Evolutionary conservation across 1,139 yeast genomes (phyloP), one percentile per base, ranked within the genome.

Genomic region (Candida sanyaensis): DNA sequence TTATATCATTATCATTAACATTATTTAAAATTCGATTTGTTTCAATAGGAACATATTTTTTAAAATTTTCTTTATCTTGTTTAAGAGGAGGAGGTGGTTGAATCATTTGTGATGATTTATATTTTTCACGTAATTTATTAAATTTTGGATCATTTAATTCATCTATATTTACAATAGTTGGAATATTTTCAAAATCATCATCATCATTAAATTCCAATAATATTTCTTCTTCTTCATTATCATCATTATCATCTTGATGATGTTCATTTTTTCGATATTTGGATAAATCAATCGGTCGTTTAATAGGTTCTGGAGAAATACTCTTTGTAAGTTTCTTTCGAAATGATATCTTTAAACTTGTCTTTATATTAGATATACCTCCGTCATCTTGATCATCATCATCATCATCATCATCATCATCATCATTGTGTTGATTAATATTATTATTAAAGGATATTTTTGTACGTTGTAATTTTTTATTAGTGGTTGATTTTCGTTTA

Each of bases 131-230:
- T 13, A 29, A 28, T 9, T 40, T 21, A 6, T 13, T 10, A 6
- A 41, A 12, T 17, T 29, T 31, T 2, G 26, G 9, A 23, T 13
- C 24, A 23, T 48, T 54, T 8, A 59, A 43, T 6, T 51, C 58
- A 13, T 57, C 54, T 4, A 56, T 37, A 41, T 63, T 59, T 23
- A 55, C 66, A 13, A 63, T 54, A 1, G 57, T 55, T 0, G 66
- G 66, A 33, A 48, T 50, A 39, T 58, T 51, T 29, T 62, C 65
- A 0, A 61, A 61, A 34, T 61, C 61, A 34, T 61, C 61, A 3
- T 47, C 50, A 4, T 52, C 51, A 26, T 56, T 60, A 1, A 48
- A 37, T 11, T 46, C 55, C 9, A 50, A 33, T 12, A 43, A 34
- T 13, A 42, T 47, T 9, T 34, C 34, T 10, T 33, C 37, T 26